Evolutionary conservation across 495 filamentous ascomycete species (phyloP), one percentile per base, ranked within the genome.

Genomic region (Ramalina intermedia): DNA sequence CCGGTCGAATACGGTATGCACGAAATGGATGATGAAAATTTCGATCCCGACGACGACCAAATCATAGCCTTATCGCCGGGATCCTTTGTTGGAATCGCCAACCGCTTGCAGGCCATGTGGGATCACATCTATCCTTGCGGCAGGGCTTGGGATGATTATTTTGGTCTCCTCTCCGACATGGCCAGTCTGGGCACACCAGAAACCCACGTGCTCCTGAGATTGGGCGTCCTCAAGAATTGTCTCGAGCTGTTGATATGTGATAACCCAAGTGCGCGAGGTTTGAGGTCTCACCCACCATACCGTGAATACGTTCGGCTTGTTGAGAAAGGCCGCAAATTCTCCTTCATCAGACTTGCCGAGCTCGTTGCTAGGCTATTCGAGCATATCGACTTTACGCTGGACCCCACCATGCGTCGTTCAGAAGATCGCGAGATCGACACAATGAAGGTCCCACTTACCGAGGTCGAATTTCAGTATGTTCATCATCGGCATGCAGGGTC

Each of bases 131-230:
- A 85, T 49, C 60, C 63, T 2, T 66, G 71, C 21, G 59, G 74
- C 18, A 77, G 82, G 27, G 72, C 79, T 8, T 94, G 87, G 87
- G 75, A 79, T 37, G 87, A 94, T 57, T 88, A 84, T 40, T 91
- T 91, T 55, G 78, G 76, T 23, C 70, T 85, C 29, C 66, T 89
- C 51, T 55, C 71, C 24, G 63, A 69, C 14, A 76, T 89, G 52
- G 75, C 75, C 20, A 68, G 63, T 26, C 58, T 81, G 42, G 80
- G 81, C 1, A 57, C 62, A 6, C 54, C 67, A 12, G 76, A 85
- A 59, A 63, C 71, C 8, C 62, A 64, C 5, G 53, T 70, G 5
- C 63, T 86, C 26, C 67, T 87, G 20, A 66, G 72, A 26, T 66
- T 62, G 39, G 71, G 69, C 1, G 78, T 78, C 51, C 62, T 87